phyloP scores from a whole-genome alignment of 2,329 filamentous ascomycete species.

The Aspergillus ochraceoroseus region DNA sequence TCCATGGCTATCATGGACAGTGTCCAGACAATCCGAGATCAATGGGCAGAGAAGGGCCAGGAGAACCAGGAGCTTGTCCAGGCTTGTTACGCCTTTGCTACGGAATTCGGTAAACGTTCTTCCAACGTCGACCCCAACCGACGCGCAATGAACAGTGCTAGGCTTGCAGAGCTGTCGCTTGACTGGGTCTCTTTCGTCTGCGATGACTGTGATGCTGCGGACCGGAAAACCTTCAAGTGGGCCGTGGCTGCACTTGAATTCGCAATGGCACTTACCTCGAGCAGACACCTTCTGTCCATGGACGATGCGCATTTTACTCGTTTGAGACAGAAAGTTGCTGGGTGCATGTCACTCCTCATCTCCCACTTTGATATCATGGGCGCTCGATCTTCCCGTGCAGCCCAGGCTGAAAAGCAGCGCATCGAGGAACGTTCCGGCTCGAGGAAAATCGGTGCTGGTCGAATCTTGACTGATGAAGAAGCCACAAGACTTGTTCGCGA shows the following conservation, averaged over 20 bases:
- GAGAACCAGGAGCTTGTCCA: slow-evolving; percentile 95
- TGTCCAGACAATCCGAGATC: slow-evolving; percentile 83
- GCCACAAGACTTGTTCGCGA: slow-evolving; percentile 68
- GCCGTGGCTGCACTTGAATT: slow-evolving; percentile 93
- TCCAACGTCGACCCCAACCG: slow-evolving; percentile 92
- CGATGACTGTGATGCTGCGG: slow-evolving; percentile 89
- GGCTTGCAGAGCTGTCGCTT: slow-evolving; percentile 83
- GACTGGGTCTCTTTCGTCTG: slow-evolving; percentile 99
- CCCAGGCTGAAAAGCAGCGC: slow-evolving; percentile 86
- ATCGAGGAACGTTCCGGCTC: slow-evolving; percentile 75
- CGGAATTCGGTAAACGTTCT: slow-evolving; percentile 93
- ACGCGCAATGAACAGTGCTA: slow-evolving; percentile 94
- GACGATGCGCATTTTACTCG: slow-evolving; percentile 81
- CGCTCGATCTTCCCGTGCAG: slow-evolving; percentile 84
- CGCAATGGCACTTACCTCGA: slow-evolving; percentile 93
- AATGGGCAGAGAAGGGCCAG: slow-evolving; percentile 64
- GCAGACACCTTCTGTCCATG: slow-evolving; percentile 85
- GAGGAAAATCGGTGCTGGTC: slow-evolving; percentile 71
- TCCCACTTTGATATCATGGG: slow-evolving; percentile 99
- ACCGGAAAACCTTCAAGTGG: slow-evolving; percentile 96
- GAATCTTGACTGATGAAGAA: slow-evolving; percentile 74
- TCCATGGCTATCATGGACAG: slow-evolving; percentile 99
- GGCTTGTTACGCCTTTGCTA: slow-evolving; percentile 97
- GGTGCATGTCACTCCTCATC: slow-evolving; percentile 95
- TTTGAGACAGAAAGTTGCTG: slow-evolving; percentile 81